A percentile compares a stretch with the other conserved stretches of the same genome.
These are phyloP conservation scores for Bretziella fagacearum DNA, from an alignment of 2,329 filamentous ascomycete genomes.

Conservation along the genomic window DNA sequence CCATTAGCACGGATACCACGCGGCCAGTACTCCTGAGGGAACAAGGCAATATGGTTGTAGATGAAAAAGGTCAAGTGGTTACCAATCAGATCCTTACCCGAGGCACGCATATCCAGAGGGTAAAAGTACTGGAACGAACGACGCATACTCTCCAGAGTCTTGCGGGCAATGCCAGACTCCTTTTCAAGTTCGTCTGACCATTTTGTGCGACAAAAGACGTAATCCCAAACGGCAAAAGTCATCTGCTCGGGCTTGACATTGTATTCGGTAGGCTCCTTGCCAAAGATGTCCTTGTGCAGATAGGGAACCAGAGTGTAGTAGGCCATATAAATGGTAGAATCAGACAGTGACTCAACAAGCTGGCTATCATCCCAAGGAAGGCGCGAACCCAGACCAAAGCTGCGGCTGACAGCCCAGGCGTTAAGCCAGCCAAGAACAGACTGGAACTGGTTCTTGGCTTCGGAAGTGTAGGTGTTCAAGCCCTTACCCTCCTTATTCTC, in stretches of 20 bases:
- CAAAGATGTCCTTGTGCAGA: conserved; percentile 76
- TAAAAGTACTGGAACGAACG: conserved; percentile 96
- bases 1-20: conserved; percentile 74
- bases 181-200: conserved; percentile 46
- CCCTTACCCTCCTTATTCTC: conserved; percentile 46
- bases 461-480: conserved; percentile 63
- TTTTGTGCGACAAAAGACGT: conserved; percentile 67
- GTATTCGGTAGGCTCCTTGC: conserved; percentile 49
- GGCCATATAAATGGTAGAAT: conserved; percentile 84
- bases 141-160: conserved; percentile 61
- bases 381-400: conserved; percentile 82
- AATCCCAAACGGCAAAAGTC: conserved; percentile 93
- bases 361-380: conserved; percentile 86
- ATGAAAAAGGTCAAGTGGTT: conserved; percentile 95
- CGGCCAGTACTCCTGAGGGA: conserved; percentile 79
- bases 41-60: conserved; percentile 83
- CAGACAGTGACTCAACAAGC: conserved; percentile 80
- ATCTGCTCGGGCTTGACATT: conserved; percentile 70
- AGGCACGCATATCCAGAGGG: conserved; percentile 72
- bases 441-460: conserved; percentile 66
- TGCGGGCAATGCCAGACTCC: conserved; percentile 54
- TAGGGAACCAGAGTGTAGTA: conserved; percentile 51
- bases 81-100: conserved; percentile 81
- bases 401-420: conserved; percentile 87
- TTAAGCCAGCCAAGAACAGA: conserved; percentile 82